These are phyloP conservation scores for Exserohilum turcica DNA, from an alignment of 2,329 filamentous ascomycete genomes.

Conservation along the genomic window DNA sequence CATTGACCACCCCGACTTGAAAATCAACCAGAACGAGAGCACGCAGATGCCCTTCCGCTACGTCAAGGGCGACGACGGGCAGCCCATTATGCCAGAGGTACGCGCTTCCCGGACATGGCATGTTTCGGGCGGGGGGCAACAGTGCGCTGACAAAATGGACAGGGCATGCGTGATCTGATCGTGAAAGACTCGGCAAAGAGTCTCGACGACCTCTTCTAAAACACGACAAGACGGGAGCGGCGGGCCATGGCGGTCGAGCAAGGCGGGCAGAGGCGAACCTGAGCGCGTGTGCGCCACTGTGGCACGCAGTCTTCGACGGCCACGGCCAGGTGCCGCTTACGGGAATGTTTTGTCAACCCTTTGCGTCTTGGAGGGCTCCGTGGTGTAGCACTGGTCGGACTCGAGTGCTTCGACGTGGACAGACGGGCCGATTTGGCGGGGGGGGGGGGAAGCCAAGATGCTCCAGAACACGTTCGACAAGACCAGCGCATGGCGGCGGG, in stretches of 20 bases:
- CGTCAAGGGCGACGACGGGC: constrained; percentile 73
- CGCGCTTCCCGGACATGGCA: constrained; percentile 33
- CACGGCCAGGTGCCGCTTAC: constrained; percentile 21
- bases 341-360: constrained; percentile 21
- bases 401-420: constrained; percentile 7
- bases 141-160: constrained; percentile 28
- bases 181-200: constrained; percentile 92
- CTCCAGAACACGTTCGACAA: constrained; percentile 2
- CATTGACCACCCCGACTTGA: constrained; percentile 85
- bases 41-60: constrained; percentile 99
- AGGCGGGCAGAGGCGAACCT: constrained; percentile 14
- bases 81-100: constrained; percentile 91
- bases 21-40: constrained; percentile 88
- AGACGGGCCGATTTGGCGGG: constrained; percentile 10
- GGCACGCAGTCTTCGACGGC: constrained; percentile 44
- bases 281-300: constrained; percentile 44
- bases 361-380: constrained; percentile 12
- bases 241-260: neutral
- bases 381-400: constrained; percentile 18
- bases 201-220: constrained; percentile 79
- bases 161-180: constrained; percentile 96
- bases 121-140: constrained; percentile 12
- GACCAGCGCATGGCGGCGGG: neutral
- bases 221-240: neutral
- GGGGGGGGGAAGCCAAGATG: neutral